Percentiles rank a stretch among this genome's conserved stretches.
phyloP scores from a whole-genome alignment of 495 filamentous ascomycete species.

The Xylaria venustula region DNA sequence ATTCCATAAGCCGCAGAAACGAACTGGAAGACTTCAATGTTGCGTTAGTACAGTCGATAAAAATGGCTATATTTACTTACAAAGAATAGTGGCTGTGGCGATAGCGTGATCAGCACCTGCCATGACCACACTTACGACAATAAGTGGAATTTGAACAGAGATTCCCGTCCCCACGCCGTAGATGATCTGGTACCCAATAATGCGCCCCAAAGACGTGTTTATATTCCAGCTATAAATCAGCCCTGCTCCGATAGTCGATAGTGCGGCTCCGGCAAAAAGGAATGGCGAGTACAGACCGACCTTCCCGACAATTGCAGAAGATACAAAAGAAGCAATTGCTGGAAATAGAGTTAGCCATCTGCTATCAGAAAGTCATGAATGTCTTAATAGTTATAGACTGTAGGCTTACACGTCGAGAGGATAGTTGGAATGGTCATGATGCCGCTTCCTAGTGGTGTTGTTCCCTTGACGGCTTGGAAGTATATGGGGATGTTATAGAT shows the following conservation, averaged over 20 bases:
- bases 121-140: constrained; percentile 17
- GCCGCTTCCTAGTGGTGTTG: neutral
- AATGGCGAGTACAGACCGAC: neutral
- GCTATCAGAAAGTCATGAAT: too few relatives aligned
- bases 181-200: constrained; percentile 62
- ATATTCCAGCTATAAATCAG: constrained; percentile 46
- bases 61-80: too few relatives aligned
- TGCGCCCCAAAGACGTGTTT: constrained; percentile 27
- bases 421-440: neutral
- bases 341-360: too few relatives aligned
- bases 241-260: constrained; percentile 15
- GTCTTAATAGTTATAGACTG: too few relatives aligned
- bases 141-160: constrained; percentile 50
- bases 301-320: neutral
- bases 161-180: constrained; percentile 56
- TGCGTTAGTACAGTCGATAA: constrained; percentile 35
- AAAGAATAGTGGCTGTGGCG: constrained; percentile 28
- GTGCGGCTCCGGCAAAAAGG: constrained; percentile 26
- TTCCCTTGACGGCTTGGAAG: neutral
- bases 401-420: too few relatives aligned
- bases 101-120: constrained; percentile 41
- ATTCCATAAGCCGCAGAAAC: neutral
- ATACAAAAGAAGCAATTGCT: neutral
- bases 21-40: constrained; percentile 27
- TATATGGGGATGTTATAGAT: neutral